Conservation (phyloP, 768 basidiomycete species). For the Collybia sordida region DNA sequence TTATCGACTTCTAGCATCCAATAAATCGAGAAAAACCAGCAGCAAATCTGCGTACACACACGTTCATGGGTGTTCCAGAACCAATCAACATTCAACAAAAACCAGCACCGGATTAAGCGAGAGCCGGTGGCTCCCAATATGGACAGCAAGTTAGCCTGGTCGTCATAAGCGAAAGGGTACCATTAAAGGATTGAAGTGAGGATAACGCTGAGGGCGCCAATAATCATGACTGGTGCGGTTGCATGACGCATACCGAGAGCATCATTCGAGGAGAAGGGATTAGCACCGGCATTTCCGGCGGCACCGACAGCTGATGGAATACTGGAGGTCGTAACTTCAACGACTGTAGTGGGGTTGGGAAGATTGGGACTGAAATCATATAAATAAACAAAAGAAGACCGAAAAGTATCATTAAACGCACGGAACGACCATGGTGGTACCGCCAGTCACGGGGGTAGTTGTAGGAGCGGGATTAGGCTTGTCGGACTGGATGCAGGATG, state of each 20-base stretch:
- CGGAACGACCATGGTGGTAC: background rate
- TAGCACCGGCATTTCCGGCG: slow-evolving; percentile 44
- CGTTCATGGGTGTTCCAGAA: slow-evolving; percentile 17
- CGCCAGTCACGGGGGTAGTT: slow-evolving; percentile 7
- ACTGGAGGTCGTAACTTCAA: background rate
- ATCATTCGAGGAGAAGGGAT: slow-evolving; percentile 29
- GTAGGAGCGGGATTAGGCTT: slow-evolving; percentile 11
- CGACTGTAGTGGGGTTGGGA: slow-evolving; percentile 7
- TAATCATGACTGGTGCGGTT: slow-evolving; percentile 38
- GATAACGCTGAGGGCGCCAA: slow-evolving; percentile 40
- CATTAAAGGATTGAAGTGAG: slow-evolving; percentile 35
- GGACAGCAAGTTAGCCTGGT: slow-evolving; percentile 12
- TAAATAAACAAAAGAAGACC: slow-evolving; percentile 7
- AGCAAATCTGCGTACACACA: slow-evolving; percentile 14
- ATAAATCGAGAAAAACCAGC: slow-evolving; percentile 18
- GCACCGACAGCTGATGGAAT: slow-evolving; percentile 33
- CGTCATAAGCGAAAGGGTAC: slow-evolving; percentile 24
- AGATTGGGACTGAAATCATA: slow-evolving; percentile 18
- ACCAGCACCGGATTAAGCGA: slow-evolving; percentile 16
- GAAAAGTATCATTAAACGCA: background rate
- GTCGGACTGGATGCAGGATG: slow-evolving; percentile 31
- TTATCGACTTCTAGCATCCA: slow-evolving; percentile 19
- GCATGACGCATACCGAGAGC: slow-evolving; percentile 35
- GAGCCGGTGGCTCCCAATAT: slow-evolving; percentile 18
- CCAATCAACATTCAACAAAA: slow-evolving; percentile 5